These are phyloP conservation scores for Parafenestella ontariensis DNA, from an alignment of 2,329 filamentous ascomycete species.

Conservation along the genomic window DNA sequence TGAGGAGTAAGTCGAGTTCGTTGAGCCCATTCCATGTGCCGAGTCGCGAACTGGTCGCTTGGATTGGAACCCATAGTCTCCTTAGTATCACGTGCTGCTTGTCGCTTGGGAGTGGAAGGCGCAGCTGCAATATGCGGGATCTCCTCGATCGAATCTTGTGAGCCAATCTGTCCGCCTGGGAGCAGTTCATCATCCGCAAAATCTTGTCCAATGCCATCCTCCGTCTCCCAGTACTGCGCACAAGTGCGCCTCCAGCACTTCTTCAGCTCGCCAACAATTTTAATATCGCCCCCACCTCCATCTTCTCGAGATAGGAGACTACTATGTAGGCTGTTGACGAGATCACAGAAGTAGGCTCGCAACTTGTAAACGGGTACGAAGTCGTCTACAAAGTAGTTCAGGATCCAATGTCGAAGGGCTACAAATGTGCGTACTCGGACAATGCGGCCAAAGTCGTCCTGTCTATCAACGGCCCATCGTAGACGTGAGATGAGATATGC, in stretches of 20 bases:
- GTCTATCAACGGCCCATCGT: constrained; percentile 81
- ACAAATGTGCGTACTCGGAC: constrained; percentile 97
- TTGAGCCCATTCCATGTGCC: constrained; percentile 49
- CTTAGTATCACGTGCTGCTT: constrained; percentile 35
- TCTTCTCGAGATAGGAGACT: constrained; percentile 60
- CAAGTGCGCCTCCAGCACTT: constrained; percentile 97
- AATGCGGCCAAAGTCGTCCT: constrained; percentile 86
- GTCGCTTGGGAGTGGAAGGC: constrained; percentile 36
- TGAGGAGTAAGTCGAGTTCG: constrained; percentile 46
- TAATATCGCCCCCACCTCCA: constrained; percentile 70
- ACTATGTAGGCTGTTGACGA: constrained; percentile 71
- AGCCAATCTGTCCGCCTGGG: constrained; percentile 73
- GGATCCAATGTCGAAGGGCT: constrained; percentile 92
- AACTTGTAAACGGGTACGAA: constrained; percentile 80
- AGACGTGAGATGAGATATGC: constrained; percentile 85
- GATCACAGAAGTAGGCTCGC: constrained; percentile 77
- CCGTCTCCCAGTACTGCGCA: constrained; percentile 83
- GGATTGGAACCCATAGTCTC: constrained; percentile 46
- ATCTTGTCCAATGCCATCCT: constrained; percentile 66
- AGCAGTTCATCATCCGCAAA: constrained; percentile 71
- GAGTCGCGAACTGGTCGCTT: constrained; percentile 48
- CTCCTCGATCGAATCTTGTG: constrained; percentile 34
- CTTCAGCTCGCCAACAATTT: constrained; percentile 92
- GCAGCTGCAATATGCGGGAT: constrained; percentile 8
- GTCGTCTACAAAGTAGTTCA: constrained; percentile 97